Base-by-base conservation (phyloP, 306 rosid species). In the Prunus kanzakura region DNA sequence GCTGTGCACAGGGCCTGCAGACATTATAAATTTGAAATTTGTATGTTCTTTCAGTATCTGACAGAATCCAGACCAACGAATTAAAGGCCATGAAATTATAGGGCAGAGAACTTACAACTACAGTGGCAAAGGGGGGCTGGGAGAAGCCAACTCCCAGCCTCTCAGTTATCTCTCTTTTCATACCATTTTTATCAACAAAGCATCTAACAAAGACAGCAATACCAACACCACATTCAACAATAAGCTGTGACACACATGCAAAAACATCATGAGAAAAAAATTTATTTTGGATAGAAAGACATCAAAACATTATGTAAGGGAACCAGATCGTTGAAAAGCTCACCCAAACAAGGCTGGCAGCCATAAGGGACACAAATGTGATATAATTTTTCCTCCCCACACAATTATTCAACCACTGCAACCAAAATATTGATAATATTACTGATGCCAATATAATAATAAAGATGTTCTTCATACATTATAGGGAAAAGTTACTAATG, bases 381-480 rank as follows among this genome's bases (percentile, higher is more conserved):
- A 88, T 72, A 77, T 90, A 92, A 77, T 92, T 92, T 85, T 89
- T 90, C 85, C 88, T 84, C 76, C 97, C 97, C 75, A 92, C 96
- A 54, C 97, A 90, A 76, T 88, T 90, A 79, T 92, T 92, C 86
- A 92, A 79, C 97, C 97, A 92, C 96, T 92, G 91, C 87, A 87
- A 61, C 81, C 76, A 51, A 81, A 45, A 64, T 78, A 45, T 8
- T 43, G 64, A 83, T 49, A 55, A 22, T 58, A 52, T 69, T 70
- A 43, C 54, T 72, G 15, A 76, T 30, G 46, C 30, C 30, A 69
- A 64, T 76, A 56, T 23, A 65, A 55, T 54, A 29, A 32, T 35
- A 16, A 55, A 41, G 43, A 67, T 41, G 46, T 2, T 64, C 50
- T 75, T 35, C 11, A 50, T 10, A 45, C 2, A 20, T 64, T 51